Percentiles rank a stretch among this genome's conserved stretches.
Conservation (phyloP, 495 filamentous ascomycete species). For the Penicillium lagena region DNA sequence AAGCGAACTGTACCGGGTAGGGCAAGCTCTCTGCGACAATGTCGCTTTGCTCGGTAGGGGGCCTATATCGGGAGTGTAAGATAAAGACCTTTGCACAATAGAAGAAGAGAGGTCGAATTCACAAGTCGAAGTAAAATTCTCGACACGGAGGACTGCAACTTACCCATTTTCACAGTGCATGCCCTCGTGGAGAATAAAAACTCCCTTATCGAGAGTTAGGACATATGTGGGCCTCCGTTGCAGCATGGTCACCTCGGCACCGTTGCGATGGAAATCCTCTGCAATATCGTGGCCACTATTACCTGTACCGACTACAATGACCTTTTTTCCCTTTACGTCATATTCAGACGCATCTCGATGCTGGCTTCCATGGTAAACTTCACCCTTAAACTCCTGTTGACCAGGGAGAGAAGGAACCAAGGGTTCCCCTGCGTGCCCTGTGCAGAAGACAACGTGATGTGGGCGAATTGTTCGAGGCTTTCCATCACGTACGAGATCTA, state of each 20-base stretch:
- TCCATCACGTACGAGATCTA: conserved; percentile 37
- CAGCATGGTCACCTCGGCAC: conserved; percentile 60
- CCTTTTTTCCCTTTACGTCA: conserved; percentile 46
- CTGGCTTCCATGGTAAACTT: conserved; percentile 20
- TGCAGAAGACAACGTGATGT: conserved; percentile 24
- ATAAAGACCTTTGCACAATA: background rate
- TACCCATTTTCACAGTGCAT: conserved; percentile 49
- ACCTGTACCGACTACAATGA: conserved; percentile 62
- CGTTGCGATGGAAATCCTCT: conserved; percentile 64
- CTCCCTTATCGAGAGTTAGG: conserved; percentile 42
- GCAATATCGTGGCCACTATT: conserved; percentile 70
- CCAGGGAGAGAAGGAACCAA: conserved; percentile 27
- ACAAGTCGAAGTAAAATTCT: no score
- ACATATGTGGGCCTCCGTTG: conserved; percentile 66
- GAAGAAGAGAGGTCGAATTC: background rate
- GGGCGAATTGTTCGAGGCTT: conserved; percentile 24
- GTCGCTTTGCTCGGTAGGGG: conserved; percentile 57
- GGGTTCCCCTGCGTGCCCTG: conserved; percentile 28
- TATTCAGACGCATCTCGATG: conserved; percentile 9
- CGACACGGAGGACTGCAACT: background rate
- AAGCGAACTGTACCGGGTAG: conserved; percentile 49
- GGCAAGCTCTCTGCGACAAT: conserved; percentile 50
- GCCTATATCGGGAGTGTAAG: conserved; percentile 7
- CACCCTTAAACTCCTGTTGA: conserved; percentile 29
- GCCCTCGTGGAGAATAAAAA: conserved; percentile 38